Evolutionary conservation across 805 yeast species (phyloP), one percentile per base, ranked within the genome.

Genomic region (Blastobotrys muscicola): DNA sequence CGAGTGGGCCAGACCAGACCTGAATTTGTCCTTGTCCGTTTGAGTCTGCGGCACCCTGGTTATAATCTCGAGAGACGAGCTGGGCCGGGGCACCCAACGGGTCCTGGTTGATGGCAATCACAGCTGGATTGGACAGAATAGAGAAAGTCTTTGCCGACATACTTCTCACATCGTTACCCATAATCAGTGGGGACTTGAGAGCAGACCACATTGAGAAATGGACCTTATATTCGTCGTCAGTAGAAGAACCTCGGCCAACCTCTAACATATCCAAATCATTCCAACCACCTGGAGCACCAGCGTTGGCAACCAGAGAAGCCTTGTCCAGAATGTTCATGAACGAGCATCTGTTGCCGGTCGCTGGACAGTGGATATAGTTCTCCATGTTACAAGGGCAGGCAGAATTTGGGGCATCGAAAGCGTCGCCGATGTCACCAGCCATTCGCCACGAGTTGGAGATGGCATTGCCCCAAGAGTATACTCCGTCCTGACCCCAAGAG

Each of bases 141-240:
- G 48, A 41, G 12, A 44, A 50, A n/a, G 56, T 51, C 16, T 48
- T 45, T 14, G 44, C 42, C 8, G 45, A 38, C 54, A 56, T 53
- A 12, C 31, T 32, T 13, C 52, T 38, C 4, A 56, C 50, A 43
- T 57, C 58, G 33, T 56, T 56, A 12, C 61, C 61, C 36, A 56
- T 50, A 11, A 57, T 44, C 32, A 57, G 40, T 13, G 60, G 55
- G 33, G 58, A 54, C 42, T 56, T 57, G 15, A 55, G 50, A 16
- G 53, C 46, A 4, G 60, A 50, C 61, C 61, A 57, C 49, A 57
- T 47, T 6, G 58, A 49, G 35, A 57, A 57, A 39, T 57, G 61
- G 13, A 60, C 41, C 35, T 37, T 44, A 41, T 55, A 53, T 39
- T 56, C 61, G 10, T 52, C 56, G 31, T 51, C 49, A 10, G 56